phyloP scores from a whole-genome alignment of 352 stramenopile genomes.

The Vaucheria bursata region DNA sequence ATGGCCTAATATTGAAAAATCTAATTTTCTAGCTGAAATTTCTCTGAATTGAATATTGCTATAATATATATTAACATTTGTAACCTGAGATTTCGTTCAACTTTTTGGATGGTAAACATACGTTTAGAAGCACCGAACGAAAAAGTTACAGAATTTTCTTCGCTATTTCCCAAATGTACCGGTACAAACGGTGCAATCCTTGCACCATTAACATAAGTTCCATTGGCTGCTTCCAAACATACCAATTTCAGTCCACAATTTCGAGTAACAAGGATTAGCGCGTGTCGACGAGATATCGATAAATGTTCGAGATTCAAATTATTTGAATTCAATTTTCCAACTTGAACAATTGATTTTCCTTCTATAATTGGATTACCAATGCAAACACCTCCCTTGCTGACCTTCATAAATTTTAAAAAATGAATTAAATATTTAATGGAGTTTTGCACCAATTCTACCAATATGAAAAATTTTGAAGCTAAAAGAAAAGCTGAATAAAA shows the following conservation, averaged over 20 bases:
- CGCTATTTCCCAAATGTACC: conserved; percentile 1
- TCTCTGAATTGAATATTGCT: too few species aligned
- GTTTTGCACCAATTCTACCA: not conserved
- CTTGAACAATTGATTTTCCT: conserved; percentile 6
- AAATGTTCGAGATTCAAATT: conserved; percentile 41
- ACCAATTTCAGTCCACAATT: conserved; percentile 8
- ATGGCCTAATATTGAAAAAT: too few species aligned
- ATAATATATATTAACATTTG: too few species aligned
- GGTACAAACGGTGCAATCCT: conserved; percentile 28
- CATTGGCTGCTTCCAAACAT: conserved; percentile 41
- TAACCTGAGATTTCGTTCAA: too few species aligned
- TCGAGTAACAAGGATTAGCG: conserved; percentile 34
- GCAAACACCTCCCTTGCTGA: not conserved
- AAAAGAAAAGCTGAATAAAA: too few species aligned
- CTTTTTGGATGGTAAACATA: conserved; percentile 14
- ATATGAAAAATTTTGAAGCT: not conserved
- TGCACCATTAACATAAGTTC: conserved; percentile 41
- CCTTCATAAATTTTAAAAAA: not conserved
- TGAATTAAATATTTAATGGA: not conserved
- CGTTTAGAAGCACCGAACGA: conserved; percentile 36
- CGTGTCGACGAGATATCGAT: conserved; percentile 33
- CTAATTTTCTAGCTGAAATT: too few species aligned
- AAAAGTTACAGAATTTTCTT: not conserved
- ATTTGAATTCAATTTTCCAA: conserved; percentile 34
- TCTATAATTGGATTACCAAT: conserved; percentile 5